Evolutionary conservation across 2,329 filamentous ascomycete genomes (phyloP).

Genomic region (Clarireedia homoeocarpa): DNA sequence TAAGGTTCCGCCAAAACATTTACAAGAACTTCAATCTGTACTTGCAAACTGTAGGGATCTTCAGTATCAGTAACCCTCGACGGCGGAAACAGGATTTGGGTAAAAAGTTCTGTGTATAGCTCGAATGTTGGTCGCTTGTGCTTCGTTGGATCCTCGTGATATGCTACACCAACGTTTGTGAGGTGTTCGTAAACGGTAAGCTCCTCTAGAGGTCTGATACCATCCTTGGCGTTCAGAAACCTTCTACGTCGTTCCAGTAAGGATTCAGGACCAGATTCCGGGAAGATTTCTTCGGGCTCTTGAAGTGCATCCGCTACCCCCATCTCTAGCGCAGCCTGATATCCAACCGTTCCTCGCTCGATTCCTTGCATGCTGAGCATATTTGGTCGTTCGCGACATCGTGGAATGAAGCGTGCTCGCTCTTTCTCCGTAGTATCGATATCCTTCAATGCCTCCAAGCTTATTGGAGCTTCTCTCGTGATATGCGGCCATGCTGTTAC

Average conservation of each 20-base stretch:
- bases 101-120: slow-evolving; percentile 55
- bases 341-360: slow-evolving; percentile 64
- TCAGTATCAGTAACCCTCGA: slow-evolving; percentile 47
- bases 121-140: slow-evolving; percentile 44
- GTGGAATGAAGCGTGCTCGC: slow-evolving; percentile 24
- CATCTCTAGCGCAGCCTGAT: slow-evolving; percentile 59
- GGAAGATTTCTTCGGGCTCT: slow-evolving; percentile 43
- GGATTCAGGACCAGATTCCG: slow-evolving; percentile 12
- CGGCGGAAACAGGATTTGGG: slow-evolving; percentile 49
- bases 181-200: slow-evolving; percentile 51
- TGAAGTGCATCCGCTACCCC: slow-evolving; percentile 56
- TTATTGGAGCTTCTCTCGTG: slow-evolving; percentile 41
- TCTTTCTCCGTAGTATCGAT: slow-evolving; percentile 12
- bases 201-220: slow-evolving; percentile 48
- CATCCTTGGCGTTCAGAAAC: slow-evolving; percentile 30
- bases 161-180: slow-evolving; percentile 42
- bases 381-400: slow-evolving; percentile 41
- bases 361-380: slow-evolving; percentile 67
- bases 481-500: slow-evolving; percentile 58
- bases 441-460: slow-evolving; percentile 27
- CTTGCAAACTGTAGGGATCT: slow-evolving; percentile 55
- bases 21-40: slow-evolving; percentile 62
- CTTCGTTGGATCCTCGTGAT: slow-evolving; percentile 45
- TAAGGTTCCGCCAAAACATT: slow-evolving; percentile 57
- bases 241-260: slow-evolving; percentile 19